Evolutionary conservation across 768 basidiomycete species (phyloP).

Genomic region (Chalciporus piperatus): DNA sequence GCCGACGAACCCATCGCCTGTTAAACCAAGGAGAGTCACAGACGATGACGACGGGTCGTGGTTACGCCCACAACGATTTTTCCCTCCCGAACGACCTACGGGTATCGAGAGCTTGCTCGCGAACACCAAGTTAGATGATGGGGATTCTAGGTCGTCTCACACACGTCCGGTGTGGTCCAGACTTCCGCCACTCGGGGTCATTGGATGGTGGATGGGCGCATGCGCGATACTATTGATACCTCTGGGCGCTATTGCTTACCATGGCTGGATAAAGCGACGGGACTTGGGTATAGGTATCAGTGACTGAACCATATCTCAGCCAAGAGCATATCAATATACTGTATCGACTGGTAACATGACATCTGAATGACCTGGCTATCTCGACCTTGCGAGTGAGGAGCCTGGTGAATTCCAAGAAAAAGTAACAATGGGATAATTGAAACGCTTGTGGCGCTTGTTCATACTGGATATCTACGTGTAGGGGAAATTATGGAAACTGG

Average conservation of each 20-base stretch:
- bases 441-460: no score
- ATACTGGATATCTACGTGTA: not conserved
- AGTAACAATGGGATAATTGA: not conserved
- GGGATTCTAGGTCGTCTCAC: not conserved
- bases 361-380: not conserved
- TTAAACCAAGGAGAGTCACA: constrained; percentile 21
- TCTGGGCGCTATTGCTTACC: constrained; percentile 18
- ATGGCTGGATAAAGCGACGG: constrained; percentile 21
- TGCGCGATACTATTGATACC: constrained; percentile 18
- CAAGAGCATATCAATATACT: not conserved
- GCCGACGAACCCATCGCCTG: constrained; percentile 43
- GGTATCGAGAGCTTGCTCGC: constrained; percentile 72
- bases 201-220: constrained; percentile 12
- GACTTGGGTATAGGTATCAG: not conserved
- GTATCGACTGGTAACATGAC: not conserved
- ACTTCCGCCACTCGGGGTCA: not conserved
- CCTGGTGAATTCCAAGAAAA: constrained; percentile 8
- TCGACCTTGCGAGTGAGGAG: constrained; percentile 3
- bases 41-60: constrained; percentile 42
- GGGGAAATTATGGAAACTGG: not conserved
- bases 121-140: constrained; percentile 55
- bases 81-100: constrained; percentile 74
- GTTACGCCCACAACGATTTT: constrained; percentile 72
- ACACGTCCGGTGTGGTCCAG: not conserved
- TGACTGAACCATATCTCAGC: not conserved